Evolutionary conservation across 2,329 filamentous ascomycete species (phyloP), one percentile per base, ranked within the genome.

Genomic region (Paecilomyces sp.): DNA sequence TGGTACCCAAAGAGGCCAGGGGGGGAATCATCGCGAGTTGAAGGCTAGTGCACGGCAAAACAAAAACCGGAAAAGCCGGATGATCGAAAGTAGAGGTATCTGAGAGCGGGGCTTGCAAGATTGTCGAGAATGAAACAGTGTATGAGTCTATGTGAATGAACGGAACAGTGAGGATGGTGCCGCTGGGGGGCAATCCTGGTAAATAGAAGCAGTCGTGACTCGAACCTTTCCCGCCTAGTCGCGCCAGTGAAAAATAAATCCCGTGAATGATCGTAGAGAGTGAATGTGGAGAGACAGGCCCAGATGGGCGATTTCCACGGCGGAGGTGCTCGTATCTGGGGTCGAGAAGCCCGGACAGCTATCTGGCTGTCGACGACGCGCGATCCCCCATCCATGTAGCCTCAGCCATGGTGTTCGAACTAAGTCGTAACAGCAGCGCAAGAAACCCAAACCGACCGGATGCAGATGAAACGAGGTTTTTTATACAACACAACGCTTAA

Each of bases 401-500:
- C 30, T 33, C 30, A 30, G 11, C 52, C 52, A 33, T 33, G 30
- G 30, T 28, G 30, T 30, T 33, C 52, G 25, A 54, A n/a, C 52
- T 15, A 54, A 22, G 25, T 54, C 30, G 30, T 54, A 33, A 33
- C 25, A 30, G 52, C 52, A 54, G 22, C 52, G 30, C 30, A 47
- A 47, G 15, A 56, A 56, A 25, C 31, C 22, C n/a, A 41, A 58
- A n/a, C 36, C 41, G 41, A 33, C 41, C 53, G 15, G 24, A 53
- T 53, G 34, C 41, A 58, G 51, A 28, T n/a, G n/a, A 55, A 36
- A n/a, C 28, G 28, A 47, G 18, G 11, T 33, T 33, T 33, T 33
- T 33, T 33, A 12, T 33, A 33, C 11, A 18, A 47, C n/a, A 47
- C 41, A 47, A 47, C 18, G 28, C 58, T 62, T 76, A 81, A 63